Conservation (phyloP, 1,284 basidiomycete genomes). For the Naganishia sp. region DNA sequence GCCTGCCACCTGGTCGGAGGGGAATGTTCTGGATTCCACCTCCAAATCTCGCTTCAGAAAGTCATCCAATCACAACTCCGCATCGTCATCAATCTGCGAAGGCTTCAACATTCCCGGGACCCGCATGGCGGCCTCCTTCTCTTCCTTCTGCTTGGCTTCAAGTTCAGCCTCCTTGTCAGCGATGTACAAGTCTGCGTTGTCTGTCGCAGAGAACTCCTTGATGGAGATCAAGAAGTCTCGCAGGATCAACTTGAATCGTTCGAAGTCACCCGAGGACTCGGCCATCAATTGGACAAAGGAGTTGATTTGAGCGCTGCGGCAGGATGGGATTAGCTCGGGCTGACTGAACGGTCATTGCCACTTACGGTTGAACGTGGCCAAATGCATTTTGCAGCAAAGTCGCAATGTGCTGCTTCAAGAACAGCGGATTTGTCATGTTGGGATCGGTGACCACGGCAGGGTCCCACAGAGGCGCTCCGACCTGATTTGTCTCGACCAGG, state of each 20-base stretch:
- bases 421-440: constrained; percentile 75
- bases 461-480: constrained; percentile 85
- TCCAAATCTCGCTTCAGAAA: no score
- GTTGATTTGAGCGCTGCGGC: constrained; percentile 64
- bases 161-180: constrained; percentile 94
- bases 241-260: constrained; percentile 90
- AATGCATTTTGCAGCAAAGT: constrained; percentile 85
- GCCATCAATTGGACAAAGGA: constrained; percentile 78
- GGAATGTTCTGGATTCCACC: neutral
- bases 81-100: constrained; percentile 81
- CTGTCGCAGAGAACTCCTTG: constrained; percentile 79
- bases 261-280: constrained; percentile 84
- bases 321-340: neutral
- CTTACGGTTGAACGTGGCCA: constrained; percentile 81
- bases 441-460: constrained; percentile 71
- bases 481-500: constrained; percentile 79
- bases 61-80: constrained; percentile 42
- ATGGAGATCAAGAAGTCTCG: constrained; percentile 78
- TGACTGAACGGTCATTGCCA: constrained; percentile 34
- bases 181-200: constrained; percentile 81
- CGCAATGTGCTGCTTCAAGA: constrained; percentile 84
- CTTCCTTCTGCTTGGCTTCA: constrained; percentile 67
- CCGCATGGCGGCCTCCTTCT: constrained; percentile 83
- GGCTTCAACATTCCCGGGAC: constrained; percentile 99
- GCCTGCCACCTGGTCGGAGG: constrained; percentile 6